phyloP scores from a whole-genome alignment of 768 basidiomycete genomes.

The Phanerodontia chrysosporium region DNA sequence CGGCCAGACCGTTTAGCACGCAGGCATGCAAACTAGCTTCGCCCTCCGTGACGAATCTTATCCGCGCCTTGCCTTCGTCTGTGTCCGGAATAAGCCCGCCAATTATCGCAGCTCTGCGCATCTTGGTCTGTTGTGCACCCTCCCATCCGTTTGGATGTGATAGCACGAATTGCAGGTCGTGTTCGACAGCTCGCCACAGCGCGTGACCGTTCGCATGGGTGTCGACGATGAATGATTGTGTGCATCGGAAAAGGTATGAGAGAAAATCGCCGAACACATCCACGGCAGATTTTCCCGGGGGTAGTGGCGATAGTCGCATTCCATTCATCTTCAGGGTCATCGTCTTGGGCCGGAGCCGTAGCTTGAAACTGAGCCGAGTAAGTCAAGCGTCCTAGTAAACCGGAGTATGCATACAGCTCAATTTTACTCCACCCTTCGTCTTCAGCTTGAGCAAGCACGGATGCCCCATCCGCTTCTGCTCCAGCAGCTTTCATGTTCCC shows the following conservation, averaged over 20 bases:
- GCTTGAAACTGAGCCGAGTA: slow-evolving; percentile 56
- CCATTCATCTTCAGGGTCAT: slow-evolving; percentile 85
- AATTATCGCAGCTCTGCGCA: slow-evolving; percentile 69
- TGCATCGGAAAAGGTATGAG: slow-evolving; percentile 69
- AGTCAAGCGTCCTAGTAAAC: slow-evolving; percentile 3
- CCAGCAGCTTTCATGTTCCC: slow-evolving; percentile 70
- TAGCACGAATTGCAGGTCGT: slow-evolving; percentile 68
- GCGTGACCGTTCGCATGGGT: slow-evolving; percentile 75
- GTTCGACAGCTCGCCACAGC: slow-evolving; percentile 68
- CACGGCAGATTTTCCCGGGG: slow-evolving; percentile 61
- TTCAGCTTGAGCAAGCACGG: slow-evolving; percentile 60
- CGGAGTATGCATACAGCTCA: slow-evolving; percentile 52
- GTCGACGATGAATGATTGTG: slow-evolving; percentile 69
- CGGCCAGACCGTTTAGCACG: slow-evolving; percentile 71
- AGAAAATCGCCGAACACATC: slow-evolving; percentile 81
- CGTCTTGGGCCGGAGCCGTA: slow-evolving; percentile 69
- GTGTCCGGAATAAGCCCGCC: slow-evolving; percentile 74
- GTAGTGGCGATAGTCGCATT: slow-evolving; percentile 68
- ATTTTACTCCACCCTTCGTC: slow-evolving; percentile 75
- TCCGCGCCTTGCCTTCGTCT: slow-evolving; percentile 65
- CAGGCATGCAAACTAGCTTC: slow-evolving; percentile 83
- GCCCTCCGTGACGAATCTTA: slow-evolving; percentile 79
- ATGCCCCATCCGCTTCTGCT: slow-evolving; percentile 67
- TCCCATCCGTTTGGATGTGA: slow-evolving; percentile 86
- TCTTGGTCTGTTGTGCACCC: slow-evolving; percentile 70